Base-by-base conservation (phyloP, 495 filamentous ascomycete genomes). In the Diplogelasinospora grovesii region DNA sequence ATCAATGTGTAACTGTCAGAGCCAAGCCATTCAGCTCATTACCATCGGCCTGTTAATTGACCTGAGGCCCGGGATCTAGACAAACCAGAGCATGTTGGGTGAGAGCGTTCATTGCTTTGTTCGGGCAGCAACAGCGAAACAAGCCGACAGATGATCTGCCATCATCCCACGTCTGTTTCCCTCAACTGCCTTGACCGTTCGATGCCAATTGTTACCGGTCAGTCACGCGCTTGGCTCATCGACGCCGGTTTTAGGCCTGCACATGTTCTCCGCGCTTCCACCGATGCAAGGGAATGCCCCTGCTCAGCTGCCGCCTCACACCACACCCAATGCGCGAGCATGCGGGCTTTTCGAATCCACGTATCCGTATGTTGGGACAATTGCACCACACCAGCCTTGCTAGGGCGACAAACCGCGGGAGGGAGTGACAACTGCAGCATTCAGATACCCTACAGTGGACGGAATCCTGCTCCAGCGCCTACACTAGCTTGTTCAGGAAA, bases 61-160 rank as follows among this genome's bases (percentile, higher is more conserved):
- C 47, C 38, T 46, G 51, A 46, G 39, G 43, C 58, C 36, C n/a
- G n/a, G n/a, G n/a, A n/a, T n/a, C n/a, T n/a, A n/a, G 61, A 34
- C 38, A 45, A 54, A 49, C 34, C n/a, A 47, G 41, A 48, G 32
- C 32, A 50, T 21, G 34, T 39, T 39, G 48, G 40, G n/a, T n/a
- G 28, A 46, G 39, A 33, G 36, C 39, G 21, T 42, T 46, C 45
- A 45, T 54, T 59, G 55, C 58, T 63, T 56, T 49, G 46, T 56
- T 67, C 65, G 65, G 64, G 63, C 62, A 69, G 50, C 64, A 69
- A 65, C 64, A 65, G 56, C 60, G 46, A 61, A 63, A 65, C 57
- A 48, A 54, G 53, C 52, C 54, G 49, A 48, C 55, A 50, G 41
- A n/a, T 52, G 57, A 60, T 57, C 53, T 49, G 48, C 53, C 49